Conservation (phyloP, 2,329 filamentous ascomycete genomes). For the Aureobasidium leucospermi region DNA sequence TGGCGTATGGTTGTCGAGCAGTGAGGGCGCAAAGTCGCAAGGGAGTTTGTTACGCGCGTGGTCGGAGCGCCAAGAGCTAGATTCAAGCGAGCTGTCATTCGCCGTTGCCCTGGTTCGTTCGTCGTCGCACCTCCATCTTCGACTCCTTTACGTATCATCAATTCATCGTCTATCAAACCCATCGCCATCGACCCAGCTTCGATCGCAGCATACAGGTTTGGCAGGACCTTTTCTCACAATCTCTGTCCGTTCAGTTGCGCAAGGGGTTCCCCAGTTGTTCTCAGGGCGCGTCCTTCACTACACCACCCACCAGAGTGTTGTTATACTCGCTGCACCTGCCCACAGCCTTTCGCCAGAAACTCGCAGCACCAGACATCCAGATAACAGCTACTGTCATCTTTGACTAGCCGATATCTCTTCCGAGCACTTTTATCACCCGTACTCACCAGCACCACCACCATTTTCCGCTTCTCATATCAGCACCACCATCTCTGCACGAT, state of each 20-base stretch:
- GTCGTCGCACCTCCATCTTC: neutral
- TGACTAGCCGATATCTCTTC: slow-evolving; percentile 12
- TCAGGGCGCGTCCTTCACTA: neutral
- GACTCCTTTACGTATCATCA: neutral
- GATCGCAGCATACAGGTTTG: slow-evolving; percentile 10
- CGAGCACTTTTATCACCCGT: slow-evolving; percentile 1
- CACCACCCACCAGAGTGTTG: slow-evolving; percentile 5
- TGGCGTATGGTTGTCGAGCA: neutral
- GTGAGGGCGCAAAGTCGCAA: neutral
- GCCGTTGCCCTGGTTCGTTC: neutral
- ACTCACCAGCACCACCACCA: slow-evolving; percentile 12
- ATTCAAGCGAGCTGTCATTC: neutral
- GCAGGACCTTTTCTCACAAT: slow-evolving; percentile 7
- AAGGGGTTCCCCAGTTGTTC: slow-evolving; percentile 3
- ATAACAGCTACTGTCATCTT: slow-evolving; percentile 13
- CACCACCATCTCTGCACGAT: slow-evolving; percentile 12
- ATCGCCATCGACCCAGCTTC: neutral
- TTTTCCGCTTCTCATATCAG: neutral
- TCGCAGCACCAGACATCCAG: slow-evolving; percentile 13
- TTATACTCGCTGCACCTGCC: slow-evolving; percentile 14
- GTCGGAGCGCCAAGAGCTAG: neutral
- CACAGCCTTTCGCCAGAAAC: slow-evolving; percentile 4
- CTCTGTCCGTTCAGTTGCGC: slow-evolving; percentile 6
- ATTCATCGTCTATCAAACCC: slow-evolving; percentile 1
- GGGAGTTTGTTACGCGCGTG: neutral